Evolutionary conservation across 495 filamentous ascomycete genomes (phyloP).

Genomic region (Neurospora sp.): DNA sequence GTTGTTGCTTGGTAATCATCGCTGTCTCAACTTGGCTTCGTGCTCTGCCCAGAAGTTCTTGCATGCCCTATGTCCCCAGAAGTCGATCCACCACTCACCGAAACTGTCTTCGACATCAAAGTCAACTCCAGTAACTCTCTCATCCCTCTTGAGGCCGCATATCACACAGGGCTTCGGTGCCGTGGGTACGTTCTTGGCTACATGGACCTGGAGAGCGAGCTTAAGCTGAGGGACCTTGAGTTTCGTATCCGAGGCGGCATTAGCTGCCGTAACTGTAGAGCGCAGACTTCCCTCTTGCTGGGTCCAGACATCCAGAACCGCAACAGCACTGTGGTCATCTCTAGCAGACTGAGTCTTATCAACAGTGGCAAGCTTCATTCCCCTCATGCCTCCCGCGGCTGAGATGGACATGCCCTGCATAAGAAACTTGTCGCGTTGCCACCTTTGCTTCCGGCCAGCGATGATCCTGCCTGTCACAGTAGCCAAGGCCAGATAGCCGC

Average conservation of each 20-base stretch:
- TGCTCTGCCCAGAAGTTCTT: conserved; percentile 76
- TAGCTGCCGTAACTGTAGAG: conserved; percentile 46
- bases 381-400: conserved; percentile 47
- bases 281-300: conserved; percentile 52
- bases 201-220: conserved; percentile 50
- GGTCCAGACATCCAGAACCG: conserved; percentile 66
- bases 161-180: conserved; percentile 73
- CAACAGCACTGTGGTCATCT: conserved; percentile 80
- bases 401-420: conserved; percentile 84
- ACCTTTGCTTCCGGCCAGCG: conserved; percentile 74
- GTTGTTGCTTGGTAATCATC: conserved; percentile 26
- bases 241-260: conserved; percentile 23
- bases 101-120: conserved; percentile 75
- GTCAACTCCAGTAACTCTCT: conserved; percentile 67
- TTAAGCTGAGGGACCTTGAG: conserved; percentile 59
- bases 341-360: conserved; percentile 69
- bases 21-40: conserved; percentile 51
- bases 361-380: conserved; percentile 83
- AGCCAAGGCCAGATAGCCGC: conserved; percentile 43
- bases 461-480: conserved; percentile 70
- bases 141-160: conserved; percentile 80
- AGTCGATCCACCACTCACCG: conserved; percentile 91
- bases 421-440: conserved; percentile 82
- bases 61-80: conserved; percentile 78
- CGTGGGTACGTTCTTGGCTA: conserved; percentile 53